Conservation (phyloP, 495 filamentous ascomycete genomes). For the Penicillium subrubescens region DNA sequence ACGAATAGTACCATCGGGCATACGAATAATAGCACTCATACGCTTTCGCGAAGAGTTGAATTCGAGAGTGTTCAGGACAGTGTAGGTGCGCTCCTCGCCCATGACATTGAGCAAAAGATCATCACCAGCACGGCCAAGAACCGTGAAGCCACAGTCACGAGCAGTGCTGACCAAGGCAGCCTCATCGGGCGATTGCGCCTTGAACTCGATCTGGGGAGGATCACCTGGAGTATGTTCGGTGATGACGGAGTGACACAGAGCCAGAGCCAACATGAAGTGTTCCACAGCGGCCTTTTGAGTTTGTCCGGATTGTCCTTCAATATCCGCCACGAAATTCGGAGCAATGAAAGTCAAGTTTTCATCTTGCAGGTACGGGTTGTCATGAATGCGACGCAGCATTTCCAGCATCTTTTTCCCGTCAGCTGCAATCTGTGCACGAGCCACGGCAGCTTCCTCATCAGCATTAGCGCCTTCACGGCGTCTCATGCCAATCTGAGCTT, state of each 20-base stretch:
- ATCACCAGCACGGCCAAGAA: conserved; percentile 76
- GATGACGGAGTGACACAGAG: conserved; percentile 95
- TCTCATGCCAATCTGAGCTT: conserved; percentile 94
- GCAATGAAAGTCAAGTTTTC: conserved; percentile 91
- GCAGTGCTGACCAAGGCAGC: conserved; percentile 93
- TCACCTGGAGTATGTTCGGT: conserved; percentile 87
- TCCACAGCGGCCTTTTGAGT: conserved; percentile 76
- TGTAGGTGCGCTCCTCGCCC: conserved; percentile 81
- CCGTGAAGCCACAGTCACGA: conserved; percentile 94
- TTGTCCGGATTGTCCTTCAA: conserved; percentile 73
- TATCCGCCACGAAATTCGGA: conserved; percentile 80
- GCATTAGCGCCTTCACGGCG: conserved; percentile 84
- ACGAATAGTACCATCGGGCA: conserved; percentile 90
- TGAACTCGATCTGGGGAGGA: conserved; percentile 89
- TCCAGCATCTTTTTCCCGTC: conserved; percentile 73
- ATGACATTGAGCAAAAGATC: conserved; percentile 83
- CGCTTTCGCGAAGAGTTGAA: conserved; percentile 97
- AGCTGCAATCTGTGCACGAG: conserved; percentile 75
- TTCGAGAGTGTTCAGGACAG: conserved; percentile 91
- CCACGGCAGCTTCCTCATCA: conserved; percentile 73
- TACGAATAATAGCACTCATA: conserved; percentile 96
- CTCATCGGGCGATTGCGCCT: conserved; percentile 97
- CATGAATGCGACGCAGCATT: conserved; percentile 71
- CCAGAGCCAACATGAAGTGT: conserved; percentile 93
- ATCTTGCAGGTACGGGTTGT: conserved; percentile 89